phyloP scores from a whole-genome alignment of 257 asterid species.

The Penstemon newberryi region DNA sequence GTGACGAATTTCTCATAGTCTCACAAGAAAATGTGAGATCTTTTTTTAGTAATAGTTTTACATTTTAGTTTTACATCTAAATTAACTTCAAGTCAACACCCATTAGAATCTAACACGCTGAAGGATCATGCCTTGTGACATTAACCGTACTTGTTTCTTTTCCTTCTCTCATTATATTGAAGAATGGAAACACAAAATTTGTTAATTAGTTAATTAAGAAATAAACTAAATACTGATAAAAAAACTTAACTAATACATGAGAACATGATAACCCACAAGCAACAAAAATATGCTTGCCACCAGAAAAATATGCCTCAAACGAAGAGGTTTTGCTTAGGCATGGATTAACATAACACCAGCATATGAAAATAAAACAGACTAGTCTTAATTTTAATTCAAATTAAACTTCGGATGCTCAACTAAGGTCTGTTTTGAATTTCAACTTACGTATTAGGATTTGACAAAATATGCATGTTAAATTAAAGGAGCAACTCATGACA shows the following conservation, averaged over 20 bases:
- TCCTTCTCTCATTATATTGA: too few relatives aligned
- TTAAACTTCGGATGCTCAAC: slow-evolving; percentile 6
- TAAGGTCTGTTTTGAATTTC: not conserved
- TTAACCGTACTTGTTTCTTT: too few relatives aligned
- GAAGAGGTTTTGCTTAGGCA: not conserved
- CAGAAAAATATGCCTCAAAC: not conserved
- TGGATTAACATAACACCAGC: not conserved
- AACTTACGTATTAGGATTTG: not conserved
- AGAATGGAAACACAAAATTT: too few relatives aligned
- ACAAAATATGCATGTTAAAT: slow-evolving; percentile 1
- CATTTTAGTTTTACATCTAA: not conserved
- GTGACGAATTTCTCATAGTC: not conserved
- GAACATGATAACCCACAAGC: not conserved
- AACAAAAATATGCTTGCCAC: not conserved
- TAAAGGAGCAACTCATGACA: not conserved
- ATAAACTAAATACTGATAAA: not conserved
- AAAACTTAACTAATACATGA: not conserved
- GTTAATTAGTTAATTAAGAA: too few relatives aligned
- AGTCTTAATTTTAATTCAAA: not conserved
- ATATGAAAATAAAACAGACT: not conserved
- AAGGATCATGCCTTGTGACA: not conserved
- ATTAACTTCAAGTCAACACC: not conserved
- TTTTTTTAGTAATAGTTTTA: too few relatives aligned
- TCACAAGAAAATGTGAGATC: not conserved
- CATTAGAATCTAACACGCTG: not conserved